Evolutionary conservation across 2,329 filamentous ascomycete genomes (phyloP).

Genomic region (Trichoderma sp.): DNA sequence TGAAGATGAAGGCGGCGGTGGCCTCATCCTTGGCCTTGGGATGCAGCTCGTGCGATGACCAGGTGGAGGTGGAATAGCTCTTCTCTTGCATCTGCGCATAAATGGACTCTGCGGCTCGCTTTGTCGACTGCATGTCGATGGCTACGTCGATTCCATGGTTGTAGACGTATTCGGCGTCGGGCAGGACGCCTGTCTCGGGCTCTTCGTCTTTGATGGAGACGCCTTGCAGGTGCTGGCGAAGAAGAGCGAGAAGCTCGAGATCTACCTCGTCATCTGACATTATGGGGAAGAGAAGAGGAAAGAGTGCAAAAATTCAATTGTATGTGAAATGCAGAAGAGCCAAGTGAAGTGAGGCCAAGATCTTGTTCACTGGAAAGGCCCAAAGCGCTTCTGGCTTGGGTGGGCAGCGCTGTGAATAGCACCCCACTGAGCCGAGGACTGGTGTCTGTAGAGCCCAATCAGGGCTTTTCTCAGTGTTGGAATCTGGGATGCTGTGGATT

Average conservation of each 20-base stretch:
- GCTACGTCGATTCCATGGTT: slow-evolving; percentile 93
- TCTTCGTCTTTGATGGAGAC: slow-evolving; percentile 54
- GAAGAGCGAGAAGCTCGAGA: slow-evolving; percentile 78
- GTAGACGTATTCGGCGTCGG: slow-evolving; percentile 81
- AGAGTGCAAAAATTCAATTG: neutral
- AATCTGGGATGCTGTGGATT: neutral
- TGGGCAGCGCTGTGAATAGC: slow-evolving; percentile 12
- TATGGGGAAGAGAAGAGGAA: neutral
- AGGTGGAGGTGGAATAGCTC: slow-evolving; percentile 77
- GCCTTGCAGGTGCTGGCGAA: slow-evolving; percentile 74
- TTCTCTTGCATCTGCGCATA: slow-evolving; percentile 80
- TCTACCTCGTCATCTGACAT: slow-evolving; percentile 95
- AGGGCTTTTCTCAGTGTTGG: neutral
- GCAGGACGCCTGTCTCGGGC: slow-evolving; percentile 77
- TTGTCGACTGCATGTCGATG: slow-evolving; percentile 77
- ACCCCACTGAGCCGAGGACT: slow-evolving; percentile 6
- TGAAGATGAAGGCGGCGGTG: slow-evolving; percentile 90
- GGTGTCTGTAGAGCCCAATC: slow-evolving; percentile 2
- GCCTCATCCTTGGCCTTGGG: slow-evolving; percentile 76
- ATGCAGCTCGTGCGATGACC: slow-evolving; percentile 87
- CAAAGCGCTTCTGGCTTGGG: neutral
- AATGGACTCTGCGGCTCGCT: slow-evolving; percentile 76
- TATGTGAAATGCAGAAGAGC: neutral
- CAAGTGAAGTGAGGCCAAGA: neutral
- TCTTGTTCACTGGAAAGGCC: neutral